Conservation (phyloP, 192 early-diverging fungal species). For the Cetraspora pellucida region DNA sequence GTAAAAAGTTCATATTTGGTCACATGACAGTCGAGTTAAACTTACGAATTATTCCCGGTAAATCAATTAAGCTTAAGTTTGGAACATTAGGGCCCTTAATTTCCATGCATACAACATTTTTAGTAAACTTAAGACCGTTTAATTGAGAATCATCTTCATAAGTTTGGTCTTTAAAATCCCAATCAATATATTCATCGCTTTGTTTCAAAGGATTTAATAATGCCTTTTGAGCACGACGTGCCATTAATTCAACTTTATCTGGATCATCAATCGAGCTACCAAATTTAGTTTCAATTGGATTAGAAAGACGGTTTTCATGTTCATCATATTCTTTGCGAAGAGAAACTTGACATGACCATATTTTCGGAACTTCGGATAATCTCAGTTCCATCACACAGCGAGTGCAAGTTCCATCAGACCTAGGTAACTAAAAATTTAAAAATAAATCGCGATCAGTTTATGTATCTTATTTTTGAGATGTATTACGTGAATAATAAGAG, state of each 20-base stretch:
- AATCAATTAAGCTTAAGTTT: slow-evolving; percentile 60
- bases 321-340: slow-evolving; percentile 54
- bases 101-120: slow-evolving; percentile 61
- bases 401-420: slow-evolving; percentile 58
- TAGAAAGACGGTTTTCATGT: slow-evolving; percentile 34
- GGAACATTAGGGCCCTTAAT: slow-evolving; percentile 51
- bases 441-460: too few species aligned
- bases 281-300: slow-evolving; percentile 47
- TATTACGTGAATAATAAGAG: too few species aligned
- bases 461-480: too few species aligned
- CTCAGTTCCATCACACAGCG: slow-evolving; percentile 59
- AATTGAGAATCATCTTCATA: slow-evolving; percentile 48
- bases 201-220: slow-evolving; percentile 52
- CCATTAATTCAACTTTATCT: slow-evolving; percentile 46
- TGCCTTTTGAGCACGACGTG: slow-evolving; percentile 57
- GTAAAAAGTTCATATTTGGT: too few species aligned
- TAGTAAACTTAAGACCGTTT: slow-evolving; percentile 53
- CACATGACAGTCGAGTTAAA: too few species aligned
- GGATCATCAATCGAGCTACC: slow-evolving; percentile 36
- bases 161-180: not conserved
- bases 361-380: slow-evolving; percentile 28
- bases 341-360: slow-evolving; percentile 52
- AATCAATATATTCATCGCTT: slow-evolving; percentile 10
- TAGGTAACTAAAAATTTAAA: slow-evolving; percentile 49
- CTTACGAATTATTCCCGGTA: slow-evolving; percentile 61